Conservation (phyloP, 148 eudicot species). For the Agrostemma githago region DNA sequence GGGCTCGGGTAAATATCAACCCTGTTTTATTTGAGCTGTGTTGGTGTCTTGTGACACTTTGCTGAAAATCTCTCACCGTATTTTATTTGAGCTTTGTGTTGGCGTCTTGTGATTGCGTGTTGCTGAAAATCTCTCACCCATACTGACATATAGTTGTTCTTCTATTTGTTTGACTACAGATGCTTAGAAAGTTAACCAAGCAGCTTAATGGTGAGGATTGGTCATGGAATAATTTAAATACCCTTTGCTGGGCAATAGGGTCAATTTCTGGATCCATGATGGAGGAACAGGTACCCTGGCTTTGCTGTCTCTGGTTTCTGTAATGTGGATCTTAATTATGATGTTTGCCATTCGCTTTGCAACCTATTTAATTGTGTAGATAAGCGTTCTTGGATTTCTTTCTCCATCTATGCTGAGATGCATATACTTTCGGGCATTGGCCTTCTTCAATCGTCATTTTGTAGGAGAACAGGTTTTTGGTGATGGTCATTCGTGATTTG, state of each 20-base stretch:
- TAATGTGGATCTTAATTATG: neutral
- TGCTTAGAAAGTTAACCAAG: conserved; percentile 78
- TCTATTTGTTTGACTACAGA: conserved; percentile 36
- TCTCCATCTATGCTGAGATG: neutral
- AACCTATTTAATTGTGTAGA: neutral
- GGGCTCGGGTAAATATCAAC: neutral
- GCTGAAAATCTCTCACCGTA: neutral
- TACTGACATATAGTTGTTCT: neutral
- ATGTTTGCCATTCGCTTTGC: neutral
- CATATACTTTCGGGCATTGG: neutral
- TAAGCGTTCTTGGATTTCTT: neutral
- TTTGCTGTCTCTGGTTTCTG: neutral
- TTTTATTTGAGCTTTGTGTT: neutral
- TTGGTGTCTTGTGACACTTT: neutral
- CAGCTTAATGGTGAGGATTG: conserved; percentile 96
- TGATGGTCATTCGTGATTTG: conserved; percentile 96
- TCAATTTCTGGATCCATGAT: conserved; percentile 98
- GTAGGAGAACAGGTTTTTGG: conserved; percentile 98
- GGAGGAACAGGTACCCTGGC: conserved; percentile 76
- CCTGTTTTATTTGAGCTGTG: neutral
- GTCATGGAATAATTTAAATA: conserved; percentile 98
- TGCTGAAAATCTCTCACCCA: neutral
- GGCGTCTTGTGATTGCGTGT: neutral
- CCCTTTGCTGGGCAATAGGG: conserved; percentile 99
- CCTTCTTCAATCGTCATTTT: conserved; percentile 6